Percentiles rank a stretch among this genome's conserved stretches.
Conservation (phyloP, 768 basidiomycete species). For the Mycena maculata region DNA sequence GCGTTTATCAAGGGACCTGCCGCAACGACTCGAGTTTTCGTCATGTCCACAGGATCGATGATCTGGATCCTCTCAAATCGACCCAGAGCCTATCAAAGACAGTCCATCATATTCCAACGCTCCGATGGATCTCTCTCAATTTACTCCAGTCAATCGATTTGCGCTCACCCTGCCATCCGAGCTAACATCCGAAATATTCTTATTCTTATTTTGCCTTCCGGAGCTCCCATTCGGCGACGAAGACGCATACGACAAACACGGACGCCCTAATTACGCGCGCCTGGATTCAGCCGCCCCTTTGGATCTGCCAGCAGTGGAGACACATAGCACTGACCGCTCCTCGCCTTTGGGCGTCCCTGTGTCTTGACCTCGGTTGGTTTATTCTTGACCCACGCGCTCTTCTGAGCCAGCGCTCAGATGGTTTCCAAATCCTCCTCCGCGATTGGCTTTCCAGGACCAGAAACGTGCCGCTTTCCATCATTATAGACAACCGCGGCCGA, state of each 20-base stretch:
- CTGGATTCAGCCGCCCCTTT: constrained; percentile 13
- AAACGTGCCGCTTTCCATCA: constrained; percentile 11
- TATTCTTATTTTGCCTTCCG: too few species aligned
- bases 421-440: constrained; percentile 4
- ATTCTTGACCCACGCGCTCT: too few species aligned
- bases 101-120: constrained; percentile 1
- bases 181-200: too few species aligned
- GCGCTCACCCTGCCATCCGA: constrained; percentile 21
- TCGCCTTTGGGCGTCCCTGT: constrained; percentile 25
- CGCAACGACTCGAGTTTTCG: too few species aligned
- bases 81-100: constrained; percentile 5
- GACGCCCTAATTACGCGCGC: too few species aligned
- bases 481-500: constrained; percentile 7
- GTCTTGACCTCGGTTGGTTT: constrained; percentile 13
- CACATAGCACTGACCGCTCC: constrained; percentile 10
- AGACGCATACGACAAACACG: too few species aligned
- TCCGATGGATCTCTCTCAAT: constrained; percentile 1
- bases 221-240: constrained; percentile 10
- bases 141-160: constrained; percentile 11
- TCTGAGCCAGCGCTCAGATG: too few species aligned
- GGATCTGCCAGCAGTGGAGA: constrained; percentile 25
- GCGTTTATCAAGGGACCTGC: too few species aligned
- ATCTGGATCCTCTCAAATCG: not conserved
- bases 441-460: constrained; percentile 10
- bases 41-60: not conserved